A percentile compares a stretch with the other conserved stretches of the same genome.
phyloP scores from a whole-genome alignment of 164 flowering plant genomes.

The Magnolia officinalis region DNA sequence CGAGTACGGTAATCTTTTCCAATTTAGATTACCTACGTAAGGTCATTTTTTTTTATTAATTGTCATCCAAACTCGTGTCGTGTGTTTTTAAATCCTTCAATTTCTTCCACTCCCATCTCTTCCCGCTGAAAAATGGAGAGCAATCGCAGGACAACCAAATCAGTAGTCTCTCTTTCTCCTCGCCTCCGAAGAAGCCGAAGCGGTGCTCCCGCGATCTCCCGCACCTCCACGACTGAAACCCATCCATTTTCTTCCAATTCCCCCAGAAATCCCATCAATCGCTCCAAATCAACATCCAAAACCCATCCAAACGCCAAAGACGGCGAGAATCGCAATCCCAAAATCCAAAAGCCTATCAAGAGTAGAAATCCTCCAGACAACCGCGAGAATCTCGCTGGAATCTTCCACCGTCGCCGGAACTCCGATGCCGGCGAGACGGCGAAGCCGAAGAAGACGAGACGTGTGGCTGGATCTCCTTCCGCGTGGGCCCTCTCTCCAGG shows the following conservation, averaged over 20 bases:
- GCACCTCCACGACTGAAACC: constrained; percentile 1
- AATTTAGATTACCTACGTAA: no score
- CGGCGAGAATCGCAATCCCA: constrained; percentile 9
- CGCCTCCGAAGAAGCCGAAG: constrained; percentile 30
- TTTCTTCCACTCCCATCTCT: background rate
- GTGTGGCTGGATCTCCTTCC: constrained; percentile 40
- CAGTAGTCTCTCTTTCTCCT: constrained; percentile 22
- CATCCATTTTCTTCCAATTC: constrained; percentile 9
- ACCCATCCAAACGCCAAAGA: constrained; percentile 9
- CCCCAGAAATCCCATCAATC: constrained; percentile 3
- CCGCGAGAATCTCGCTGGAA: constrained; percentile 6
- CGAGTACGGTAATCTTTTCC: no score
- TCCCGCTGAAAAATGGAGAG: background rate
- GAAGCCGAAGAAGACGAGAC: constrained; percentile 11
- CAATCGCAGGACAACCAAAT: constrained; percentile 6
- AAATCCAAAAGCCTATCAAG: background rate
- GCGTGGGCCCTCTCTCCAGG: constrained; percentile 89
- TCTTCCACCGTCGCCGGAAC: constrained; percentile 6
- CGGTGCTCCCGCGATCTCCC: constrained; percentile 13
- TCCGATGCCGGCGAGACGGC: background rate
- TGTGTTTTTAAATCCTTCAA: no score
- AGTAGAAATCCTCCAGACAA: constrained; percentile 6
- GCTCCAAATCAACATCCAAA: constrained; percentile 36
- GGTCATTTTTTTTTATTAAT: background rate
- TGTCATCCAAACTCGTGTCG: background rate